Evolutionary conservation across 202 grass and related monocot species (phyloP), one percentile per base, ranked within the genome.

Genomic region (Hordeum pubiflorum): DNA sequence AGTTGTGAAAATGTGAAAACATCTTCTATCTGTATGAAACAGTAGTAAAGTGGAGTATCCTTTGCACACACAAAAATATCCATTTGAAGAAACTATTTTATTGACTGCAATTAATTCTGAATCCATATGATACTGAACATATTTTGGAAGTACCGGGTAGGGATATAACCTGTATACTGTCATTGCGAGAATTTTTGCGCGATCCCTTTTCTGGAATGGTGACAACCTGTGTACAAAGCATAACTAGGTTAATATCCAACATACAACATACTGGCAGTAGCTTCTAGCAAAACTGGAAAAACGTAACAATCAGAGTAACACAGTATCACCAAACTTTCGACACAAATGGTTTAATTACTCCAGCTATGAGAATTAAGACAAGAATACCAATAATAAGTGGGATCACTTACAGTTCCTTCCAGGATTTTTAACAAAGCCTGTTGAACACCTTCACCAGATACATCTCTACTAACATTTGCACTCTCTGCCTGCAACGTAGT

Each of bases 401-500:
- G 46, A 44, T 67, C 22, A 95, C 92, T 91, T 91, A 98, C 95
- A 61, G 95, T 95, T 85, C 95, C 95, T 87, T 98, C 95, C 73
- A 98, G 84, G 76, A 98, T 98, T 83, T 98, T 98, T 36, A 98
- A 87, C 86, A 98, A 85, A 77, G 95, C 92, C 83, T 98, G 95
- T 82, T 97, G 94, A 81, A 97, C 94, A 87, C 94, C 94, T 87
- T 97, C 94, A 79, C 94, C 94, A 87, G 94, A 97, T 82, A 98
- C 95, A 93, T 98, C 95, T 85, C 92, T 94, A 73, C 92, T 89
- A 37, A 90, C 82, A 86, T 89, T 90, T 81, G 90, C 83, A 65
- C 90, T 94, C 86, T 98, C 95, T 72, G 92, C 86, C 95, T 98
- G 91, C 55, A 93, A 67, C 12, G 27, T 75, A 14, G 31, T 72